Base-by-base conservation (phyloP, 768 basidiomycete species). In the Chalciporus chontae region DNA sequence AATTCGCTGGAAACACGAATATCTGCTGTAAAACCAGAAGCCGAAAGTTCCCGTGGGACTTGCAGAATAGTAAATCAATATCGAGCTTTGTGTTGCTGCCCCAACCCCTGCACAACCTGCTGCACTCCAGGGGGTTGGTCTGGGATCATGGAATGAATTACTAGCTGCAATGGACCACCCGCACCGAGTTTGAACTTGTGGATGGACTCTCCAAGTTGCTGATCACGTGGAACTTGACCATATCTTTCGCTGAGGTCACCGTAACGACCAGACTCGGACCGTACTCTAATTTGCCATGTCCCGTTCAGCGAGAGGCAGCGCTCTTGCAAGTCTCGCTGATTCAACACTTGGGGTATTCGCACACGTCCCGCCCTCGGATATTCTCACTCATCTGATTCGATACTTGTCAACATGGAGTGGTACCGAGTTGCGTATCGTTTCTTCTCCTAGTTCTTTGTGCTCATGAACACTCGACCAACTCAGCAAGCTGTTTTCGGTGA, bases 361-460 rank as follows among this genome's bases (percentile, higher is more conserved):
- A 24, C 63, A 64, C 27, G 67, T 87, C 9, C 78, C 78, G 21
- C 75, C 81, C 1, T 85, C 85, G 7, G 74, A 82, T 53, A 80
- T 76, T 5, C 65, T 92, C 39, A 76, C 90, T 59, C 89, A 90
- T 66, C 73, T 89, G 8, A 75, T 89, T 34, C 74, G 87, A 60
- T 90, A 81, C 62, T 72, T 92, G 45, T 82, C 85, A 48, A 88
- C 89, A 59, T 91, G 87, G 87, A 85, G 81, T 64, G 90, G 90
- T 23, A 89, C 80, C 79, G 90, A 93, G 90, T 90, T 65, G 73
- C 66, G 81, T 81, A 54, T 54, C 26, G 29, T 32, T 23, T 55
- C 41, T 52, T 59, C 19, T 32, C 24, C 51, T 40, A 34, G 38
- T 40, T 34, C 40, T 40, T 18, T 36, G 23, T 36, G 44, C 65